These are phyloP conservation scores for Saprolegnia diclina DNA, from an alignment of 352 stramenopile genomes.

Conservation along the genomic window DNA sequence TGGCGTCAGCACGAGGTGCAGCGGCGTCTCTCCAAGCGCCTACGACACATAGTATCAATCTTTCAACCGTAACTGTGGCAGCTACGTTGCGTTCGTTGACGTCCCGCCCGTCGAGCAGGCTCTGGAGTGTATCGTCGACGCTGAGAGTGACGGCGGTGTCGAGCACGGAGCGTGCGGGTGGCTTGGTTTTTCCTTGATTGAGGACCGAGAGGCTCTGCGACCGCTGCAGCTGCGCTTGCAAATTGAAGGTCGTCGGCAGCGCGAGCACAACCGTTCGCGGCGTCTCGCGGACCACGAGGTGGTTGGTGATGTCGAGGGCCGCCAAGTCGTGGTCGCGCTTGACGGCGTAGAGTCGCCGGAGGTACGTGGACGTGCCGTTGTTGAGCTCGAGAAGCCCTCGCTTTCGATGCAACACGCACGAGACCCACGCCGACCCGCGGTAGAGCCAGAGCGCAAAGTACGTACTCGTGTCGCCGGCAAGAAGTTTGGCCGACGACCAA, in stretches of 20 bases:
- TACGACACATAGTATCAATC: neutral
- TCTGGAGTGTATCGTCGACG: conserved; percentile 5
- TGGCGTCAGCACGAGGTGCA: neutral
- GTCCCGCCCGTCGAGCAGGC: conserved; percentile 6
- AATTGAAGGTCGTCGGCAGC: neutral
- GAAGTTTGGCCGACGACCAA: neutral
- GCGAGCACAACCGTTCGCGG: neutral
- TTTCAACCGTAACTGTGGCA: neutral
- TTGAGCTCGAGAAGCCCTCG: neutral
- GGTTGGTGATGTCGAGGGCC: conserved; percentile 4
- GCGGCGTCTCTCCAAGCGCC: neutral
- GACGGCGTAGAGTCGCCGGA: neutral
- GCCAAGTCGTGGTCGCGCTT: conserved; percentile 2
- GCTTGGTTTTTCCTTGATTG: conserved; percentile 7
- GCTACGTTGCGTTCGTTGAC: conserved; percentile 22
- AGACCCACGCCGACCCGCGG: neutral
- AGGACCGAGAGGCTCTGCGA: conserved; percentile 9
- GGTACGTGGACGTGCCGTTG: neutral
- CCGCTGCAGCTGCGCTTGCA: neutral
- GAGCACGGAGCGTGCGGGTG: neutral
- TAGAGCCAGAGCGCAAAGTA: neutral
- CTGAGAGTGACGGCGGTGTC: neutral
- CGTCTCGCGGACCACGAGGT: conserved; percentile 3
- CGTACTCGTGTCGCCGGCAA: neutral
- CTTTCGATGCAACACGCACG: neutral